phyloP scores from a whole-genome alignment of 768 basidiomycete genomes.

The Trametes punicea region DNA sequence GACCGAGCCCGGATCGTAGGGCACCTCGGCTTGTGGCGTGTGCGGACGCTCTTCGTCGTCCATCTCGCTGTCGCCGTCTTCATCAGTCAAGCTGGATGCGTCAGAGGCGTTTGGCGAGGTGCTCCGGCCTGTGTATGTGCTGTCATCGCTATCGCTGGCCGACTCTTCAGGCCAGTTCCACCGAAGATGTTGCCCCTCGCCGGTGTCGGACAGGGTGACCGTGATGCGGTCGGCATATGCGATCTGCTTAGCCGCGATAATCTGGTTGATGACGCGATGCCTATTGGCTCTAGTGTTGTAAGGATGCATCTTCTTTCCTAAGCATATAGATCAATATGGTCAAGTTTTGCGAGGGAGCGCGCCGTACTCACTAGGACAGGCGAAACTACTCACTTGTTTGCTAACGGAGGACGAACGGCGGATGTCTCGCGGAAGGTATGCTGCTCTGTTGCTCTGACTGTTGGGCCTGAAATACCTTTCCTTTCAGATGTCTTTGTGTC shows the following conservation, averaged over 20 bases:
- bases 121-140: neutral
- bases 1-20: conserved; percentile 19
- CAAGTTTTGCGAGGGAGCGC: no score
- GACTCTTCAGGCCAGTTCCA: conserved; percentile 9
- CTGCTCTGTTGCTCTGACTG: neutral
- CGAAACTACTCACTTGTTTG: neutral
- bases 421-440: conserved; percentile 1
- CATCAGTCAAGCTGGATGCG: neutral
- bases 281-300: neutral
- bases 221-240: neutral
- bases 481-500: conserved; percentile 7
- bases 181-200: conserved; percentile 4
- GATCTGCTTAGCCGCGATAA: neutral
- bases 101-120: neutral
- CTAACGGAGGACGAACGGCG: neutral
- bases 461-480: conserved; percentile 11
- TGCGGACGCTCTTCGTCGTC: conserved; percentile 10
- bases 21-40: conserved; percentile 6
- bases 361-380: neutral
- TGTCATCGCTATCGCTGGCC: neutral
- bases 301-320: conserved; percentile 1
- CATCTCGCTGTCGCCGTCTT: conserved; percentile 12
- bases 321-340: neutral
- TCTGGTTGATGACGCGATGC: neutral
- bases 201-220: neutral